Percentiles rank a stretch among this genome's conserved stretches.
These are phyloP conservation scores for Trichosporon inkin DNA, from an alignment of 1,284 basidiomycete species.

Conservation along the genomic window DNA sequence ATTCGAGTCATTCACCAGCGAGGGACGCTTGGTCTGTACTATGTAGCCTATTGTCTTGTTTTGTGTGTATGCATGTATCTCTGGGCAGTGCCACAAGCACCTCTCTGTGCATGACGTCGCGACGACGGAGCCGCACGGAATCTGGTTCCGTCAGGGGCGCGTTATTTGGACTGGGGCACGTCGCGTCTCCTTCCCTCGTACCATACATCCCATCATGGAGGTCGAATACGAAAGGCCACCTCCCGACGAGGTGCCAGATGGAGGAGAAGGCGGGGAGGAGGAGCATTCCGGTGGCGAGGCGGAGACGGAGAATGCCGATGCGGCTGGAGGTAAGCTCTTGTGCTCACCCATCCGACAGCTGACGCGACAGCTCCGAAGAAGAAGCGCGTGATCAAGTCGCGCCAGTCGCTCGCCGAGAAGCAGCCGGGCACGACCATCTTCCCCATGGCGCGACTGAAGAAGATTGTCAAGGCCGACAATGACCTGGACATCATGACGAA, in stretches of 20 bases:
- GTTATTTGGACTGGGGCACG: neutral
- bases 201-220: slow-evolving; percentile 17
- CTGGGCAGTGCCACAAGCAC: neutral
- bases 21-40: neutral
- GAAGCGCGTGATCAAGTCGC: slow-evolving; percentile 40
- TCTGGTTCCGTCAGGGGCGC: neutral
- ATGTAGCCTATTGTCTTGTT: too few species aligned
- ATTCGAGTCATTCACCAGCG: slow-evolving; percentile 56
- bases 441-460: slow-evolving; percentile 49
- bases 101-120: neutral
- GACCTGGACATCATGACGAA: slow-evolving; percentile 50
- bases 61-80: too few species aligned
- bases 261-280: slow-evolving; percentile 5
- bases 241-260: neutral
- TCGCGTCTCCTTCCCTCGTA: neutral
- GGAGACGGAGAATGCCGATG: slow-evolving; percentile 10
- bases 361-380: slow-evolving; percentile 24
- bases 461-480: slow-evolving; percentile 53
- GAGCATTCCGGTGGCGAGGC: neutral
- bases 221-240: slow-evolving; percentile 21
- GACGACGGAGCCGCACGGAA: neutral
- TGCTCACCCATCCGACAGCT: neutral
- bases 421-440: slow-evolving; percentile 46
- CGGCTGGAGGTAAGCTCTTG: neutral
- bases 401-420: slow-evolving; percentile 46